A percentile compares a stretch with the other conserved stretches of the same genome.
phyloP scores from a whole-genome alignment of 371 early-diverging fungal species.

The Saksenaea vasiformis region DNA sequence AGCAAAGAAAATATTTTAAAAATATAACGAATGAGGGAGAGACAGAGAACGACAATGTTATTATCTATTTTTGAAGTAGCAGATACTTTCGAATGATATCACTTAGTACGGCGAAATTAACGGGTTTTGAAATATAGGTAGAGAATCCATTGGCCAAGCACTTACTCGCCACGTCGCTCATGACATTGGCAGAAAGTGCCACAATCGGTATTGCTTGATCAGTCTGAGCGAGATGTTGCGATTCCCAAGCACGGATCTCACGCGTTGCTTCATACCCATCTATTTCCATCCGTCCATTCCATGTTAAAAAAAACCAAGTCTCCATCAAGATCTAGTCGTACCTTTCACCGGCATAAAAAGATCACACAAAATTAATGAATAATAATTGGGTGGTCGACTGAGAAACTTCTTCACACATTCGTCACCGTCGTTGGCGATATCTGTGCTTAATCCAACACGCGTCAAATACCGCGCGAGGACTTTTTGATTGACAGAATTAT shows the following conservation, averaged over 20 bases:
- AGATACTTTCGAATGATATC: conserved; percentile 58
- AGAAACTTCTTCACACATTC: conserved; percentile 53
- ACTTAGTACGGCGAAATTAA: conserved; percentile 64
- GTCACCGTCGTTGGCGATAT: conserved; percentile 58
- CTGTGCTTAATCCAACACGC: conserved; percentile 52
- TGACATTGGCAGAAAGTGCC: conserved; percentile 67
- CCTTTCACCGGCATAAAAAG: conserved; percentile 70
- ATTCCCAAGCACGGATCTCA: conserved; percentile 62
- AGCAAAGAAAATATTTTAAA: neutral
- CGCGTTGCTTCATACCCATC: conserved; percentile 66
- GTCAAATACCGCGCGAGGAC: conserved; percentile 54
- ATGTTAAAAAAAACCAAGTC: too few relatives aligned
- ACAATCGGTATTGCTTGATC: conserved; percentile 58
- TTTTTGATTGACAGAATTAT: conserved; percentile 66
- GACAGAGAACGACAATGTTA: neutral
- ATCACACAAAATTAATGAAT: conserved; percentile 61
- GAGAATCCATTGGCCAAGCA: conserved; percentile 61
- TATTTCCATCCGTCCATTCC: too few relatives aligned
- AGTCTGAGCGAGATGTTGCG: conserved; percentile 26
- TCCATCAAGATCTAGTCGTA: too few relatives aligned
- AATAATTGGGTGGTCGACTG: conserved; percentile 45
- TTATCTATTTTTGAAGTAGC: conserved; percentile 7
- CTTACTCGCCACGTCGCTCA: conserved; percentile 61
- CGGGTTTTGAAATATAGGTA: conserved; percentile 65
- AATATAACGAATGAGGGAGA: neutral